Evolutionary conservation across 2,329 filamentous ascomycete genomes (phyloP).

Genomic region (Phialemonium atrogriseum): DNA sequence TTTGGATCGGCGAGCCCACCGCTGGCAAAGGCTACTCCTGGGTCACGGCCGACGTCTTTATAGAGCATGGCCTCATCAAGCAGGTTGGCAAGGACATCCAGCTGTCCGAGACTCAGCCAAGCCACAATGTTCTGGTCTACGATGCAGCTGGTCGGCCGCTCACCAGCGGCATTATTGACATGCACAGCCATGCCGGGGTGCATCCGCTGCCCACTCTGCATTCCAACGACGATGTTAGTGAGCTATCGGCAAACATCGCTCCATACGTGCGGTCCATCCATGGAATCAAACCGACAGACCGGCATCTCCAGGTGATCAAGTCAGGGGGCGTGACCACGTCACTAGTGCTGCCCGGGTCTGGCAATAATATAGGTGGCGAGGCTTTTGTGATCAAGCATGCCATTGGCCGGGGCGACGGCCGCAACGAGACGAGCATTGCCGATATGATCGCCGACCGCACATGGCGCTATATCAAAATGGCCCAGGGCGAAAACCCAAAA

Average conservation of each 20-base stretch:
- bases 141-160: conserved; percentile 53
- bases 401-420: conserved; percentile 49
- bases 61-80: conserved; percentile 54
- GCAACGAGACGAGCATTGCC: conserved; percentile 52
- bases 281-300: conserved; percentile 53
- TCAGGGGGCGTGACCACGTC: conserved; percentile 63
- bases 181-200: conserved; percentile 61
- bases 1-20: conserved; percentile 56
- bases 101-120: conserved; percentile 29
- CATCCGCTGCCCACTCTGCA: conserved; percentile 44
- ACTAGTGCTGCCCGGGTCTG: conserved; percentile 57
- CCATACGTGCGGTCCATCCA: conserved; percentile 62
- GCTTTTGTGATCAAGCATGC: conserved; percentile 62
- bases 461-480: conserved; percentile 71
- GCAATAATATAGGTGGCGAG: conserved; percentile 65
- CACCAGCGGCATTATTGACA: conserved; percentile 63
- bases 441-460: conserved; percentile 58
- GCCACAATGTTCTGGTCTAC: conserved; percentile 41
- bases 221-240: conserved; percentile 55
- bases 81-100: conserved; percentile 38
- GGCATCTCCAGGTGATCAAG: conserved; percentile 60
- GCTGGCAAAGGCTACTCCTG: conserved; percentile 52
- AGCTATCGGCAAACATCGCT: conserved; percentile 54
- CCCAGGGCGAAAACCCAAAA: conserved; percentile 65
- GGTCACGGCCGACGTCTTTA: conserved; percentile 49